A percentile compares a stretch with the other conserved stretches of the same genome.
Evolutionary conservation across 768 basidiomycete species (phyloP).

Genomic region (Strobilomyces echinocephalus): DNA sequence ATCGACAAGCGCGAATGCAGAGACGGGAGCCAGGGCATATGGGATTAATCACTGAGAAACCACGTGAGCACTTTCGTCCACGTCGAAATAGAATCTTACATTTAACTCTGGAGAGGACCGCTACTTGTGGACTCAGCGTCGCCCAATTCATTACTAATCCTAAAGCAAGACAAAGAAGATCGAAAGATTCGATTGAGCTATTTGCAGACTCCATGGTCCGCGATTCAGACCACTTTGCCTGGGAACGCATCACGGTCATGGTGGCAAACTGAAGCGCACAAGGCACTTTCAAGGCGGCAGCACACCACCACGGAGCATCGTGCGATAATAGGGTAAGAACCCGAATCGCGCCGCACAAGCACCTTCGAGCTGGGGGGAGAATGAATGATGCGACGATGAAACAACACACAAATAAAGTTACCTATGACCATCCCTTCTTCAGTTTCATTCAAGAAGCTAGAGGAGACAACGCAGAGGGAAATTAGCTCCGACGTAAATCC

Average conservation of each 20-base stretch:
- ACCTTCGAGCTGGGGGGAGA: constrained; percentile 35
- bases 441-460: constrained; percentile 31
- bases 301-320: constrained; percentile 52
- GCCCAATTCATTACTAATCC: constrained; percentile 75
- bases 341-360: constrained; percentile 55
- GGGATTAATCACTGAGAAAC: constrained; percentile 45
- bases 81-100: constrained; percentile 37
- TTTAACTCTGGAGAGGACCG: constrained; percentile 41
- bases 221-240: constrained; percentile 23
- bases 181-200: constrained; percentile 44
- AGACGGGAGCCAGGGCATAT: constrained; percentile 43
- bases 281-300: constrained; percentile 43
- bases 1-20: constrained; percentile 54
- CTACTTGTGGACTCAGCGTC: constrained; percentile 50
- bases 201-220: constrained; percentile 1
- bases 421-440: constrained; percentile 15
- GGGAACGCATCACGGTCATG: constrained; percentile 42
- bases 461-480: constrained; percentile 47
- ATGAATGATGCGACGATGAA: neutral
- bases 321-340: constrained; percentile 72
- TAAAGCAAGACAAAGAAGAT: constrained; percentile 68
- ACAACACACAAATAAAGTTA: neutral
- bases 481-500: constrained; percentile 44
- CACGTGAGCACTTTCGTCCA: neutral
- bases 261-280: constrained; percentile 45